Percentiles rank a stretch among this genome's conserved stretches.
phyloP scores from a whole-genome alignment of 768 basidiomycete genomes.

The Tulasnella sp. region DNA sequence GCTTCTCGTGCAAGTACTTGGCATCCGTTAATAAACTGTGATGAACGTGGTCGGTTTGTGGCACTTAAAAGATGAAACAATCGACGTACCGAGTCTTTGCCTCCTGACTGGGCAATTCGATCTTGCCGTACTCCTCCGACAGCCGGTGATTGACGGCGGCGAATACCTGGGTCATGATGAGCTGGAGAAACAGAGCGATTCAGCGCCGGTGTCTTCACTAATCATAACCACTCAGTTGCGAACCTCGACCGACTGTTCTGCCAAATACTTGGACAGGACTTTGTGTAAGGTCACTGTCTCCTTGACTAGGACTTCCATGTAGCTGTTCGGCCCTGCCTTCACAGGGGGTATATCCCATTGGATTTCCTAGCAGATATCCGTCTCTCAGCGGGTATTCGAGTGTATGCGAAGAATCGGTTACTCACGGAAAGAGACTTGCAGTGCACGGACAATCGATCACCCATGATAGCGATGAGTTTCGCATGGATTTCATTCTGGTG shows the following conservation, averaged over 20 bases:
- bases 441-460: constrained; percentile 81
- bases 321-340: constrained; percentile 56
- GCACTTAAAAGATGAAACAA: background rate
- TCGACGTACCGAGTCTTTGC: constrained; percentile 72
- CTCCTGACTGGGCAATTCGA: constrained; percentile 73
- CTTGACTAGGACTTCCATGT: constrained; percentile 88
- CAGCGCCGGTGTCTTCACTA: background rate
- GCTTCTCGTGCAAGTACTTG: constrained; percentile 63
- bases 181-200: constrained; percentile 39
- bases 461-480: constrained; percentile 97
- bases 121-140: constrained; percentile 73
- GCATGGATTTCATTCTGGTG: constrained; percentile 99
- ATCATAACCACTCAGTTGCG: background rate
- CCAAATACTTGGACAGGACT: constrained; percentile 84
- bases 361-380: constrained; percentile 44
- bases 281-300: constrained; percentile 95
- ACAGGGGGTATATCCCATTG: constrained; percentile 61
- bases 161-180: constrained; percentile 92
- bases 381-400: background rate
- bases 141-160: constrained; percentile 87
- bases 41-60: constrained; percentile 1
- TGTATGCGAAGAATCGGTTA: background rate
- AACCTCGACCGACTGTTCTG: constrained; percentile 74
- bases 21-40: constrained; percentile 72
- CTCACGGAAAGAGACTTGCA: constrained; percentile 70